Percentiles rank a stretch among this genome's conserved stretches.
Conservation (phyloP, 805 yeast species). For the Phaffomyces opuntiae region DNA sequence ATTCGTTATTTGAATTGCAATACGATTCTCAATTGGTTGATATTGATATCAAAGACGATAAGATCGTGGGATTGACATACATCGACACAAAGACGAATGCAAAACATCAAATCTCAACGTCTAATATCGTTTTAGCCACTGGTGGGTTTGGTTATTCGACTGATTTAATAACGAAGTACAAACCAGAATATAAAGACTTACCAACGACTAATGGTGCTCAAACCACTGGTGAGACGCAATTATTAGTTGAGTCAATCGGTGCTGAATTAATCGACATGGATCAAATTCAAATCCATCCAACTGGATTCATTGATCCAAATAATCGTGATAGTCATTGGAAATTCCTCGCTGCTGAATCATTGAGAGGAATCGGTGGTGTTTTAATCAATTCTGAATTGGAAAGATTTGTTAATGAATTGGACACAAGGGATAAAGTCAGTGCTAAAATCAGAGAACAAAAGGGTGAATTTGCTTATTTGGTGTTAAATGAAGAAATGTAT, state of each 20-base stretch:
- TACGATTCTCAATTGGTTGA: constrained; percentile 33
- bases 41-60: constrained; percentile 23
- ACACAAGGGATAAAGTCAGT: constrained; percentile 48
- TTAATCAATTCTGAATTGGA: constrained; percentile 34
- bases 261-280: constrained; percentile 51
- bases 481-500: constrained; percentile 39
- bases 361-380: constrained; percentile 55
- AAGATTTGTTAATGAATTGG: constrained; percentile 48
- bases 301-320: constrained; percentile 46
- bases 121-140: constrained; percentile 43
- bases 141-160: constrained; percentile 47
- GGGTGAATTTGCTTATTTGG: constrained; percentile 27
- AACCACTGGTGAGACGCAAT: constrained; percentile 55
- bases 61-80: constrained; percentile 38
- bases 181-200: constrained; percentile 38
- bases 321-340: constrained; percentile 39
- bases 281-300: constrained; percentile 55
- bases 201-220: constrained; percentile 53
- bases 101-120: no score
- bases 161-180: constrained; percentile 32
- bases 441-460: constrained; percentile 30
- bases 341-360: constrained; percentile 52
- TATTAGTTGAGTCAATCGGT: constrained; percentile 37
- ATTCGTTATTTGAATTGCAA: constrained; percentile 29
- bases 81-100: constrained; percentile 18